Evolutionary conservation across 2,329 filamentous ascomycete species (phyloP).

Genomic region (Cadophora gregata): DNA sequence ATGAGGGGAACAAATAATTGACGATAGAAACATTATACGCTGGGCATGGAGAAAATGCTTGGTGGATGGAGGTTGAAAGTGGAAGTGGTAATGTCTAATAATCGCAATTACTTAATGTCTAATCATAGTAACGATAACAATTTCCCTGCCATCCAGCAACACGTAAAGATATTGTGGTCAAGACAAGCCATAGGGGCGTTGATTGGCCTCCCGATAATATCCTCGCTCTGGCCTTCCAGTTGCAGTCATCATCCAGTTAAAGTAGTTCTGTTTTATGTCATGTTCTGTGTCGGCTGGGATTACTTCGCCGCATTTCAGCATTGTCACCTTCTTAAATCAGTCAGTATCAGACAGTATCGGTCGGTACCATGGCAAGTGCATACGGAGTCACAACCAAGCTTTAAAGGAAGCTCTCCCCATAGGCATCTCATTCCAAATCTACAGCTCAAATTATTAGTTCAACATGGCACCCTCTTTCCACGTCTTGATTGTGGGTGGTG

Average conservation of each 20-base stretch:
- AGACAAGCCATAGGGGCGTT: background rate
- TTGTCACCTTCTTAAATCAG: background rate
- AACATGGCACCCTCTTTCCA: constrained; percentile 21
- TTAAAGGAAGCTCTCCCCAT: background rate
- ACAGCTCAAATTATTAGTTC: background rate
- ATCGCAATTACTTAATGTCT: background rate
- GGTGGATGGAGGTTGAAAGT: background rate
- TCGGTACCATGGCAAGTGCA: background rate
- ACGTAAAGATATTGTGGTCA: background rate
- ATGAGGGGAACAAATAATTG: background rate
- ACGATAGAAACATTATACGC: background rate
- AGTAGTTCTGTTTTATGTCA: background rate
- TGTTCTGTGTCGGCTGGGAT: background rate
- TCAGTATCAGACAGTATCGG: background rate
- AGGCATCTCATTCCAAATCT: background rate
- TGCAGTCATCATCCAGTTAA: background rate
- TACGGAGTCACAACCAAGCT: background rate
- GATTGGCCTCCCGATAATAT: background rate
- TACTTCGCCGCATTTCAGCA: background rate
- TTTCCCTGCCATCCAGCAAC: background rate
- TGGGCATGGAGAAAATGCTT: background rate
- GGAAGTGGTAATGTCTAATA: constrained; percentile 1
- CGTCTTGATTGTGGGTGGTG: constrained; percentile 44
- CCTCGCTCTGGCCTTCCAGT: background rate
- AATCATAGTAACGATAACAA: constrained; percentile 1